Evolutionary conservation across 2,329 filamentous ascomycete genomes (phyloP).

Genomic region (Orbilia ellipsospora): DNA sequence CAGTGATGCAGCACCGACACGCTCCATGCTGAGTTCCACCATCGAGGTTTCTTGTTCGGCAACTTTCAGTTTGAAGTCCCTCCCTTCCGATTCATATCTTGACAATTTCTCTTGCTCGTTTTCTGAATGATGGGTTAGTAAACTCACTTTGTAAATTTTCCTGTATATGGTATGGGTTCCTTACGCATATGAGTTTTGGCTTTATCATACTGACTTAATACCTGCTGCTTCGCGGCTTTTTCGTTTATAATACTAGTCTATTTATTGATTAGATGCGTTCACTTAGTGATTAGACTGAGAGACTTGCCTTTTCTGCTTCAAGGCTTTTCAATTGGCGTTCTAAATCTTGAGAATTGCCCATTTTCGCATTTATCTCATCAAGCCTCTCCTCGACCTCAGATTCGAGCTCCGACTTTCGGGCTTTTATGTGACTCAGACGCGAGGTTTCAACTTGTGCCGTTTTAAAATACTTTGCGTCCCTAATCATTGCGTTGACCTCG

Average conservation of each 20-base stretch:
- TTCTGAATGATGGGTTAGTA: conserved; percentile 55
- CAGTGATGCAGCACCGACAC: conserved; percentile 64
- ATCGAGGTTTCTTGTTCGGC: conserved; percentile 29
- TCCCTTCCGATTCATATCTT: conserved; percentile 34
- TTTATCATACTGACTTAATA: conserved; percentile 13
- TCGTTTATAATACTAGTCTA: conserved; percentile 66
- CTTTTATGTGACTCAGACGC: conserved; percentile 69
- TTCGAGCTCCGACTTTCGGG: conserved; percentile 62
- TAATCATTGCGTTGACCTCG: conserved; percentile 74
- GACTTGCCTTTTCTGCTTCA: conserved; percentile 66
- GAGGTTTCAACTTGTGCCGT: conserved; percentile 76
- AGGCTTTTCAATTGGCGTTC: conserved; percentile 67
- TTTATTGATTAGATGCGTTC: conserved; percentile 56
- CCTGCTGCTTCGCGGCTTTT: conserved; percentile 27
- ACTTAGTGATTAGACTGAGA: too few species aligned
- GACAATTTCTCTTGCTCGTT: conserved; percentile 43
- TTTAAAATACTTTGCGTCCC: conserved; percentile 76
- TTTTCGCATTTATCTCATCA: conserved; percentile 61
- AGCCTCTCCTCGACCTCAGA: conserved; percentile 62
- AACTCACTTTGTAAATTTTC: too few species aligned
- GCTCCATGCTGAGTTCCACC: conserved; percentile 38
- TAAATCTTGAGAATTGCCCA: conserved; percentile 67
- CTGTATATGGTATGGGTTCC: background rate
- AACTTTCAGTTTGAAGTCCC: conserved; percentile 43
- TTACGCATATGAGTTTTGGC: conserved; percentile 32